These are phyloP conservation scores for Lactifluus subvellereus DNA, from an alignment of 768 basidiomycete species.

Conservation along the genomic window DNA sequence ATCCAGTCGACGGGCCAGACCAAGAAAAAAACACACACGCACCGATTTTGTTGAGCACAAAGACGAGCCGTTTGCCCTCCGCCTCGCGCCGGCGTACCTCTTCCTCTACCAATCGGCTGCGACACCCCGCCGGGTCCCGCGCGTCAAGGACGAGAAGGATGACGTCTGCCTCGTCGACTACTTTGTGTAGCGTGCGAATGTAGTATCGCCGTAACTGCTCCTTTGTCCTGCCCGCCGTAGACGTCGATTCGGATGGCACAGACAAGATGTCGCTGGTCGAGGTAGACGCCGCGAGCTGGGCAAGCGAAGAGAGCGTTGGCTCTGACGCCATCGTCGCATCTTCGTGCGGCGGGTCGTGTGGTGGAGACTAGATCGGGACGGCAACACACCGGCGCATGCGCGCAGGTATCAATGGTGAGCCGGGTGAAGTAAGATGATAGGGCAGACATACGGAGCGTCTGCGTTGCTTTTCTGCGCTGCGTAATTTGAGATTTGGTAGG, in stretches of 20 bases:
- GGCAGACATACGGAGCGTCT: slow-evolving; percentile 36
- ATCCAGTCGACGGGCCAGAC: background rate
- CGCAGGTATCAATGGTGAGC: background rate
- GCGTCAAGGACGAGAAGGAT: slow-evolving; percentile 88
- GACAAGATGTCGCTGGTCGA: slow-evolving; percentile 32
- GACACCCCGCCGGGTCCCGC: slow-evolving; percentile 89
- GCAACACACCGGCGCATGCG: background rate
- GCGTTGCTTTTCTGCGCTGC: slow-evolving; percentile 47
- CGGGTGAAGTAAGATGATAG: background rate
- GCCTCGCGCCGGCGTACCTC: slow-evolving; percentile 80
- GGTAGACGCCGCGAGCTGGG: slow-evolving; percentile 40
- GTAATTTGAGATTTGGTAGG: slow-evolving; percentile 64
- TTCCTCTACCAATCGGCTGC: slow-evolving; percentile 90
- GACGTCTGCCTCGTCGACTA: slow-evolving; percentile 90
- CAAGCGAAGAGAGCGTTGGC: slow-evolving; percentile 59
- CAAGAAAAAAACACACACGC: slow-evolving; percentile 27
- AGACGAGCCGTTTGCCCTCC: slow-evolving; percentile 88
- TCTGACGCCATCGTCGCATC: slow-evolving; percentile 72
- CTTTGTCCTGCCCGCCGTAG: slow-evolving; percentile 44
- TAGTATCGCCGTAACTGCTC: slow-evolving; percentile 71
- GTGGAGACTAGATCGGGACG: slow-evolving; percentile 3
- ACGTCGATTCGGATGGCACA: slow-evolving; percentile 28
- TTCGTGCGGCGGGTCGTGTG: slow-evolving; percentile 30
- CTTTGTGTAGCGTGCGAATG: slow-evolving; percentile 77
- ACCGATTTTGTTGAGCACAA: slow-evolving; percentile 98